phyloP scores from a whole-genome alignment of 106 monocot species.

The Hemerocallis citrina region DNA sequence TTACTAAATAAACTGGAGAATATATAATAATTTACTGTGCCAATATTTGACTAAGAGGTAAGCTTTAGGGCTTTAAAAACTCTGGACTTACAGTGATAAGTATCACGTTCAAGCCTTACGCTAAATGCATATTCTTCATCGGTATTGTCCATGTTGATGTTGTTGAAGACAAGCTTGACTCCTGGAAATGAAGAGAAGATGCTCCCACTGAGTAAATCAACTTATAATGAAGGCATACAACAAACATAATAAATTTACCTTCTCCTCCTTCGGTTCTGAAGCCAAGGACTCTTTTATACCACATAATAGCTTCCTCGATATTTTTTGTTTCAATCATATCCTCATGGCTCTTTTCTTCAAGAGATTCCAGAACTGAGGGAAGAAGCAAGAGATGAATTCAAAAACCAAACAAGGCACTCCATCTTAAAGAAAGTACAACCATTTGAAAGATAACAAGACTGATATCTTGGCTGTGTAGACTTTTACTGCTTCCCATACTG shows the following conservation, averaged over 20 bases:
- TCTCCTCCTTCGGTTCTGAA: constrained; percentile 54
- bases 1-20: constrained; percentile 73
- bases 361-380: constrained; percentile 28
- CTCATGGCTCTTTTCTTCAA: constrained; percentile 30
- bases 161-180: constrained; percentile 65
- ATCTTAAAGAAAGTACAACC: too few relatives aligned
- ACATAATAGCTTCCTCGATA: constrained; percentile 36
- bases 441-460: too few relatives aligned
- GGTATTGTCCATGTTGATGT: constrained; percentile 34
- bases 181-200: constrained; percentile 31
- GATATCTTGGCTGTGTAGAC: too few relatives aligned
- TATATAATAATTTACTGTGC: too few relatives aligned
- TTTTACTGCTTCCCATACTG: too few relatives aligned
- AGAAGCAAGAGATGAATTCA: not conserved
- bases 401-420: not conserved
- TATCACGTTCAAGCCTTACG: constrained; percentile 42
- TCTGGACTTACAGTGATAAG: constrained; percentile 45
- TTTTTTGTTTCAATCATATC: constrained; percentile 26
- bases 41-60: too few relatives aligned
- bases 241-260: constrained; percentile 27
- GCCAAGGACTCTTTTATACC: constrained; percentile 69
- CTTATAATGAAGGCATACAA: not conserved
- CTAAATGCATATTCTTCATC: constrained; percentile 57
- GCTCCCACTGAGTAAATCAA: not conserved
- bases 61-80: not conserved